A percentile compares a stretch with the other conserved stretches of the same genome.
These are phyloP conservation scores for Litchi chinensis DNA, from an alignment of 345 rosid genomes.

Conservation along the genomic window DNA sequence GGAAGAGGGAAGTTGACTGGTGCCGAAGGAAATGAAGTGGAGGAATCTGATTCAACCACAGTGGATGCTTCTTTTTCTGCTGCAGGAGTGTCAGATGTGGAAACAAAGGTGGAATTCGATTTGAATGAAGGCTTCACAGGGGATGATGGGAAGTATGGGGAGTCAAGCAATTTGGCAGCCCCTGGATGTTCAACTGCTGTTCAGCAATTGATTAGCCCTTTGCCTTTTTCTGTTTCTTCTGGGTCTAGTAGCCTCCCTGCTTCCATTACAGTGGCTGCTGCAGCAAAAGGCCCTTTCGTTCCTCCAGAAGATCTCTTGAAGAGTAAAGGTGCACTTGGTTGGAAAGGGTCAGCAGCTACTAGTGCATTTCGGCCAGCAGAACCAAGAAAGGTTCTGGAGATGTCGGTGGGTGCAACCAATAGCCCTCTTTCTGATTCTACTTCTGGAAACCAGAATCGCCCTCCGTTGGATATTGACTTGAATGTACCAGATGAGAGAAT, in stretches of 20 bases:
- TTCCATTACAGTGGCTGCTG: constrained; percentile 80
- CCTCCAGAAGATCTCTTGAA: constrained; percentile 74
- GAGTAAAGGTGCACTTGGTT: constrained; percentile 73
- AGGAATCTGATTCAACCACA: constrained; percentile 40
- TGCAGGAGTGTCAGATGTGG: constrained; percentile 41
- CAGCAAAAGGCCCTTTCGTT: constrained; percentile 85
- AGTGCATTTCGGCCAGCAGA: constrained; percentile 98
- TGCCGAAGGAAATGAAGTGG: constrained; percentile 48
- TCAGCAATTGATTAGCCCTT: constrained; percentile 46
- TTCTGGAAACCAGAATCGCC: constrained; percentile 49
- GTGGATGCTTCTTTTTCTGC: constrained; percentile 32
- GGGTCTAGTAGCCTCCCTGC: constrained; percentile 52
- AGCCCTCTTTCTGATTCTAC: constrained; percentile 40
- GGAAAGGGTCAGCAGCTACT: constrained; percentile 99
- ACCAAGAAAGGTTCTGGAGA: constrained; percentile 65
- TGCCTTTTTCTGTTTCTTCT: constrained; percentile 49
- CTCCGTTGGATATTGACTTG: constrained; percentile 70
- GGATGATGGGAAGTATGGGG: constrained; percentile 57
- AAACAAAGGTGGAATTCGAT: constrained; percentile 75
- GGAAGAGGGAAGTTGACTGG: constrained; percentile 36
- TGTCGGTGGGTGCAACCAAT: constrained; percentile 32
- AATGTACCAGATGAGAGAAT: constrained; percentile 85
- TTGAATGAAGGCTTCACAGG: constrained; percentile 73
- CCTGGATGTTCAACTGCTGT: constrained; percentile 39
- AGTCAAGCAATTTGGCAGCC: constrained; percentile 39